A percentile compares a stretch with the other conserved stretches of the same genome.
phyloP scores from a whole-genome alignment of 306 rosid genomes.

The Glycine tomentella region DNA sequence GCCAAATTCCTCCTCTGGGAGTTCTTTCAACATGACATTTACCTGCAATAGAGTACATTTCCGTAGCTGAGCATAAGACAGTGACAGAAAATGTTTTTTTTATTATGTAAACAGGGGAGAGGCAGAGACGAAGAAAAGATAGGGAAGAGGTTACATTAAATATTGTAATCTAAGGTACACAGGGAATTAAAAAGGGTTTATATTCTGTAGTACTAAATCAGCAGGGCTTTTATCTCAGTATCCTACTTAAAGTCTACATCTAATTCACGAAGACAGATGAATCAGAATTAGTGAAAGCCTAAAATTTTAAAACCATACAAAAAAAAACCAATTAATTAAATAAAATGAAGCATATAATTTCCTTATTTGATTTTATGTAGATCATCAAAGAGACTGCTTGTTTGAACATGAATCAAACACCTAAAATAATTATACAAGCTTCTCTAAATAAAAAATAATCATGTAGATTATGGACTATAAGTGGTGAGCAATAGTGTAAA shows the following conservation, averaged over 20 bases:
- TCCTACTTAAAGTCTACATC: background rate
- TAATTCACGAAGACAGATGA: too few species aligned
- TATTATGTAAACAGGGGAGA: slow-evolving; percentile 10
- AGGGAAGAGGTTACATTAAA: slow-evolving; percentile 7
- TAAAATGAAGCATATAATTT: too few species aligned
- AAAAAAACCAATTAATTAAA: too few species aligned
- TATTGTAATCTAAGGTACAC: background rate
- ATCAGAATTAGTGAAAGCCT: too few species aligned
- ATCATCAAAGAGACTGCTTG: too few species aligned
- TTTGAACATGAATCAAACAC: too few species aligned
- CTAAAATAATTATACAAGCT: too few species aligned
- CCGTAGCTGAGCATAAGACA: slow-evolving; percentile 39
- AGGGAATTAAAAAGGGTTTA: slow-evolving; percentile 6
- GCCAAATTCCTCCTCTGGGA: slow-evolving; percentile 86
- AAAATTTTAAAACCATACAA: too few species aligned
- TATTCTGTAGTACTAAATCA: slow-evolving; percentile 18
- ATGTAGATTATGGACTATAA: too few species aligned
- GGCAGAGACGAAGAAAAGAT: background rate
- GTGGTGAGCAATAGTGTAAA: too few species aligned
- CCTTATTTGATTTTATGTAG: too few species aligned
- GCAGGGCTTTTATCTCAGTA: background rate
- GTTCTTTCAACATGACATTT: slow-evolving; percentile 76
- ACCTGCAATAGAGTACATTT: slow-evolving; percentile 61
- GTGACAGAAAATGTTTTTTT: background rate
- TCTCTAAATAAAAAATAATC: too few species aligned